These are phyloP conservation scores for Auriculariales sp. DNA, from an alignment of 768 basidiomycete species.

Conservation along the genomic window DNA sequence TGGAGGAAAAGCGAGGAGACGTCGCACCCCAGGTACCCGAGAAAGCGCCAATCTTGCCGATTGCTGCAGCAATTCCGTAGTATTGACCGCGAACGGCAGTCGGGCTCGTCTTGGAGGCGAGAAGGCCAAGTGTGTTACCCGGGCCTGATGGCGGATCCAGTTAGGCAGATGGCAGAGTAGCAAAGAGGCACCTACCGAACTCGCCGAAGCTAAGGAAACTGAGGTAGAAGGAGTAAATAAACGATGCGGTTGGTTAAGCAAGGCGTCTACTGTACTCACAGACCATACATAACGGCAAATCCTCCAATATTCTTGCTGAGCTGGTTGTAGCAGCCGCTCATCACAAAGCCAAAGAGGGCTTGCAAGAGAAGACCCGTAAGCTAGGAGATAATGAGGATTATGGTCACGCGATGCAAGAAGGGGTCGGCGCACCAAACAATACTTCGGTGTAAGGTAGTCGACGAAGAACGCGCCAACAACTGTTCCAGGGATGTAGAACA, in stretches of 20 bases:
- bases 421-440: slow-evolving; percentile 5
- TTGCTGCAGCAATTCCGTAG: slow-evolving; percentile 74
- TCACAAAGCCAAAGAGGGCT: slow-evolving; percentile 71
- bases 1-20: background rate
- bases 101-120: slow-evolving; percentile 75
- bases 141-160: slow-evolving; percentile 30
- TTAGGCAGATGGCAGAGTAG: too few species aligned
- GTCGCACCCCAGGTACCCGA: slow-evolving; percentile 63
- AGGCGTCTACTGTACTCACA: slow-evolving; percentile 11
- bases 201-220: slow-evolving; percentile 86
- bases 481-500: slow-evolving; percentile 53
- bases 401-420: slow-evolving; percentile 16
- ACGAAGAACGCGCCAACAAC: slow-evolving; percentile 20
- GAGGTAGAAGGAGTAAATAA: slow-evolving; percentile 61
- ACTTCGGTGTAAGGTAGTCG: slow-evolving; percentile 18
- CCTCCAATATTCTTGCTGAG: slow-evolving; percentile 52
- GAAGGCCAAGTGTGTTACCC: slow-evolving; percentile 73
- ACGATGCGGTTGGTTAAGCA: background rate
- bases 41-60: slow-evolving; percentile 78
- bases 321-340: slow-evolving; percentile 68
- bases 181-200: slow-evolving; percentile 31
- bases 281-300: slow-evolving; percentile 41
- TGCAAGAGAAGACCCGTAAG: slow-evolving; percentile 54
- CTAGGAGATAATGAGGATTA: slow-evolving; percentile 43
- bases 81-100: slow-evolving; percentile 78